Evolutionary conservation across 192 early-diverging fungal species (phyloP), one percentile per base, ranked within the genome.

Genomic region (Phlyctochytrium arcticum): DNA sequence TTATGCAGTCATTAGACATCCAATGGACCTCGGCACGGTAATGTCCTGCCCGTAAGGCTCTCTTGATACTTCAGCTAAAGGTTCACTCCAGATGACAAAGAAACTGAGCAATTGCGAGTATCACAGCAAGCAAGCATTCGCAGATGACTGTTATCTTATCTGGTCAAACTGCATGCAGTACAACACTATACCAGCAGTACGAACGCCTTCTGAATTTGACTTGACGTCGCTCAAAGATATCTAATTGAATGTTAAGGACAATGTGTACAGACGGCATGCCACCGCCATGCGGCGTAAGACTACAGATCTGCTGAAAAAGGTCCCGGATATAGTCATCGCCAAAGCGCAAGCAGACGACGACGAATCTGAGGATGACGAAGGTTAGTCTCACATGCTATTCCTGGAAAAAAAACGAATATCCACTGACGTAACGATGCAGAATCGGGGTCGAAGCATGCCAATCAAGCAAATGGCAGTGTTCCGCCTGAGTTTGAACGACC

Each of bases 1-100:
- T 23, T 50, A 2, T 15, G 21, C 68, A 85, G 92, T 99, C 48
- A 94, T 99, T 64, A 88, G 86, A 70, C 71, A 88, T 6, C 96
- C 96, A 4, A 99, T 99, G 96, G 96, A 99, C 78, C 77, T 99
- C 32, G 86, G 84, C 15, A 88, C 90, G 26, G 74, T 76, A 60
- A 68, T 55, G 55, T 57, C 17, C 27, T 55, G 7, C n/a, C 31
- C 12, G 23, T 36, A 1, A 62, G 55, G 9, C 10, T 36, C 10
- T 21, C 3, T 62, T 2, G 23, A 65, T n/a, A n/a, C 24, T 35
- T n/a, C 5, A 65, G 24, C 27, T 15, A 9, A 34, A n/a, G n/a
- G n/a, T n/a, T n/a, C n/a, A n/a, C 26, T 21, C 35, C 57, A 76
- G 35, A 92, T 99, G 69, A 75, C 90, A 44, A 92, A 90, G 68